Percentiles rank a stretch among this genome's conserved stretches.
phyloP scores from a whole-genome alignment of 164 flowering plant genomes.

The Stephania yunnanensis region DNA sequence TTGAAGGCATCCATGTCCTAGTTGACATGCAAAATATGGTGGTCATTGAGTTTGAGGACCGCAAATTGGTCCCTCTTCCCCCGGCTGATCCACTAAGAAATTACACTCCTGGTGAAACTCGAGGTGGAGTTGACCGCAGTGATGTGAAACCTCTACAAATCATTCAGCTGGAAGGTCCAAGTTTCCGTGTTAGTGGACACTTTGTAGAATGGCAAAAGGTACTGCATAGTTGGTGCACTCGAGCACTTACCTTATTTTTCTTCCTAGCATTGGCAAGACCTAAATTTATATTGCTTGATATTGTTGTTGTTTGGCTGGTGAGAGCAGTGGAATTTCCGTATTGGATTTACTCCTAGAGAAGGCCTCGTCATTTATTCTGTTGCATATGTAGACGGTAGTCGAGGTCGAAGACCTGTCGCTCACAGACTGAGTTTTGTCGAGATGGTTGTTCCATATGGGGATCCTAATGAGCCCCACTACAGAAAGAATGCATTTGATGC shows the following conservation, averaged over 20 bases:
- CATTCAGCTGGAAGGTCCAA: slow-evolving; percentile 93
- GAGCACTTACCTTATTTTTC: not conserved
- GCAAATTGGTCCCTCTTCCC: slow-evolving; percentile 83
- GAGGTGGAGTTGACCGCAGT: slow-evolving; percentile 92
- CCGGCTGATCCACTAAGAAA: slow-evolving; percentile 93
- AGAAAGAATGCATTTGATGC: slow-evolving; percentile 97
- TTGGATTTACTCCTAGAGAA: slow-evolving; percentile 88
- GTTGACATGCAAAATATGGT: slow-evolving; percentile 94
- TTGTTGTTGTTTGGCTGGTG: slow-evolving; percentile 4
- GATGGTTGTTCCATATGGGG: slow-evolving; percentile 96
- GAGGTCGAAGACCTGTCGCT: slow-evolving; percentile 83
- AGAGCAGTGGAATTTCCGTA: slow-evolving; percentile 82
- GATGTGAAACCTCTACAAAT: slow-evolving; percentile 85
- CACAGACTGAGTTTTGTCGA: slow-evolving; percentile 90
- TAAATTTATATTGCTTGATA: not conserved
- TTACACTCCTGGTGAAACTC: slow-evolving; percentile 74
- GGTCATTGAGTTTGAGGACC: slow-evolving; percentile 80
- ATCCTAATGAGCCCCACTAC: slow-evolving; percentile 91
- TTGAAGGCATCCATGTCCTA: slow-evolving; percentile 75
- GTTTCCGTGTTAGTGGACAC: slow-evolving; percentile 76
- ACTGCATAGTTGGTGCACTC: slow-evolving; percentile 3
- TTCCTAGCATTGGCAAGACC: not conserved
- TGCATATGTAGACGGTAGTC: slow-evolving; percentile 87
- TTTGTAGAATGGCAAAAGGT: slow-evolving; percentile 95
- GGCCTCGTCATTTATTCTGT: slow-evolving; percentile 82